A percentile compares a stretch with the other conserved stretches of the same genome.
Conservation (phyloP, 805 yeast species). For the Kazachstania viticola region DNA sequence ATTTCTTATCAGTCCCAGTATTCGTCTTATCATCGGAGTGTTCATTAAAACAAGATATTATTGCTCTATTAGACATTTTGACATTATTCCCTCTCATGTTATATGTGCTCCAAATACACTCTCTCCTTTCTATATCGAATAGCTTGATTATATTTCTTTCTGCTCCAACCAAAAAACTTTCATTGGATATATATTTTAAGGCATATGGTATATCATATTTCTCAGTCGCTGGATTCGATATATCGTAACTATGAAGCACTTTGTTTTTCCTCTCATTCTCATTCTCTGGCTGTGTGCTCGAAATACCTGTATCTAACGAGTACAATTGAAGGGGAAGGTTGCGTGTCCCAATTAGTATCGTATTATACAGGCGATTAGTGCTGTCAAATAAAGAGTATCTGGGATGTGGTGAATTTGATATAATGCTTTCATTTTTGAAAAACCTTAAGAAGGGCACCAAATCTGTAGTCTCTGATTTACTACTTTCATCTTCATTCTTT, state of each 20-base stretch:
- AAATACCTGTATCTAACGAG: conserved; percentile 11
- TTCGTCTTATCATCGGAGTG: too few species aligned
- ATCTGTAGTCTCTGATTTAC: not conserved
- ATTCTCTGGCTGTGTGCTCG: too few species aligned
- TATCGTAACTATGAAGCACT: conserved; percentile 13
- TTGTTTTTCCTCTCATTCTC: conserved; percentile 4
- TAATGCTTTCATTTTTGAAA: conserved; percentile 23
- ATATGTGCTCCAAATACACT: conserved; percentile 14
- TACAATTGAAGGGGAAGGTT: conserved; percentile 29
- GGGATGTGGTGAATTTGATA: conserved; percentile 27
- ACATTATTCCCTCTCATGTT: conserved; percentile 3
- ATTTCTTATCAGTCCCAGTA: too few species aligned
- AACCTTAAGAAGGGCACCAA: conserved; percentile 28
- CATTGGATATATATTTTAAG: conserved; percentile 10
- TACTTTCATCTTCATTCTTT: conserved; percentile 3
- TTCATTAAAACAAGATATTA: conserved; percentile 22
- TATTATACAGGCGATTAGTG: conserved; percentile 10
- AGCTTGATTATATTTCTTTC: conserved; percentile 16
- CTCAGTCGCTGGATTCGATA: conserved; percentile 26
- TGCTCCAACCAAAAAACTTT: conserved; percentile 27
- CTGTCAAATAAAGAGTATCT: conserved; percentile 25
- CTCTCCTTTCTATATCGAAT: conserved; percentile 22
- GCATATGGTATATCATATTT: conserved; percentile 23
- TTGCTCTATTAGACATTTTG: conserved; percentile 9
- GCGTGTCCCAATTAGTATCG: conserved; percentile 20